Evolutionary conservation across 2,329 filamentous ascomycete genomes (phyloP).

Genomic region (Sarocladium strictum): DNA sequence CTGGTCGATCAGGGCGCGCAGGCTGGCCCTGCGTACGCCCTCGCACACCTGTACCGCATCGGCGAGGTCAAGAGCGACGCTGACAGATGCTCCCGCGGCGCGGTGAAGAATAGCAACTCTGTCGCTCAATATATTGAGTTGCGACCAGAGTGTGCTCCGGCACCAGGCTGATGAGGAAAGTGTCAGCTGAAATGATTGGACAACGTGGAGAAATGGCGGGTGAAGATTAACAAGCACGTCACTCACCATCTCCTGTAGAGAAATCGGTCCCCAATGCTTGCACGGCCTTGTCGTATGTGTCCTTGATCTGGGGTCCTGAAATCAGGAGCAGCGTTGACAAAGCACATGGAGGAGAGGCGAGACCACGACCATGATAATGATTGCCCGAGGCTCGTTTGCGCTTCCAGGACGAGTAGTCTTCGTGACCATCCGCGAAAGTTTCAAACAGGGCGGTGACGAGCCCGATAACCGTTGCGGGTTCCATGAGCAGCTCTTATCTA

Average conservation of each 20-base stretch:
- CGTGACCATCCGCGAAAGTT: conserved; percentile 14
- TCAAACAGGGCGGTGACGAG: conserved; percentile 15
- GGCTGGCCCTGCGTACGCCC: conserved; percentile 22
- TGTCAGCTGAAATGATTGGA: not conserved
- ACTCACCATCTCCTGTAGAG: conserved; percentile 28
- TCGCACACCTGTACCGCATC: conserved; percentile 28
- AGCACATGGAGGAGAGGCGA: conserved; percentile 22
- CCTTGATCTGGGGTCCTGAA: conserved; percentile 23
- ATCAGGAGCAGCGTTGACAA: conserved; percentile 27
- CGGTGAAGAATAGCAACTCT: conserved; percentile 22
- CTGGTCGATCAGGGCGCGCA: conserved; percentile 28
- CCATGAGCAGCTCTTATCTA: conserved; percentile 13
- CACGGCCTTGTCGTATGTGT: conserved; percentile 26
- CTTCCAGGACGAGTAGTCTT: conserved; percentile 30
- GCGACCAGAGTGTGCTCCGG: conserved; percentile 21
- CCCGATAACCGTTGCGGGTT: conserved; percentile 17
- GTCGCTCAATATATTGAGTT: conserved; percentile 20
- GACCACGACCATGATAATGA: conserved; percentile 22
- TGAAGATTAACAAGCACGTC: not conserved
- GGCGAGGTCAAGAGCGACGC: conserved; percentile 24
- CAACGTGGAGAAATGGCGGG: not conserved
- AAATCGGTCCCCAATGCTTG: conserved; percentile 29
- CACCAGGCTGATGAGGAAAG: conserved; percentile 14
- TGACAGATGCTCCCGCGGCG: conserved; percentile 13
- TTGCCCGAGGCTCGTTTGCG: conserved; percentile 24